Base-by-base conservation (phyloP, 805 yeast genomes). In the Saccharomycopsis sp. region DNA sequence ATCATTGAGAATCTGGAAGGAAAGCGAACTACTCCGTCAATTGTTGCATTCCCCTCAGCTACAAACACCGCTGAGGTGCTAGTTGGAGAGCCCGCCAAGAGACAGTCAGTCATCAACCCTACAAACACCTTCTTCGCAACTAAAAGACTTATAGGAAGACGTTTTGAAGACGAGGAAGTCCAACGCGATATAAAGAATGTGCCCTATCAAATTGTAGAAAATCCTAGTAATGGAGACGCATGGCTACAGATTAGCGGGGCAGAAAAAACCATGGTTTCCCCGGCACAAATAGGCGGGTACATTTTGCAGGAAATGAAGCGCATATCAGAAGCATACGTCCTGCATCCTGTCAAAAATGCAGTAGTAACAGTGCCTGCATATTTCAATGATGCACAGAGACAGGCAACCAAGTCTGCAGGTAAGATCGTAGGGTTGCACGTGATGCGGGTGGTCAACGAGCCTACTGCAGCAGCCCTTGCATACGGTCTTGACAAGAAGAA, bases 341-440 rank as follows among this genome's bases (percentile, higher is more conserved):
- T 78, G 63, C 72, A 73, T 61, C 68, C 75, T 22, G 78, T 86
- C 19, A 79, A 79, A 60, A 85, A 84, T 65, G 94, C 94, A 2
- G 94, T 88, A 38, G 85, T 87, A 54, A 87, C 96, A 0, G 94
- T 87, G 2, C 94, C 94, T 17, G 93, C 93, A 5, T 87, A 87
- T 69, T 87, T 87, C 74, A 86, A 87, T 71, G 93, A 87, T 70
- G 77, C 87, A 19, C 94, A 87, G 70, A 78, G 94, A 70, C 91
- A 84, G 69, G 92, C 93, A 3, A 87, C 94, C n/a, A 86, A 87
- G 68, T 80, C 79, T 67, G 89, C 93, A 0, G 96, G 93, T 38
- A 76, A 78, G 66, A 73, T 85, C 64, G 87, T 87, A n/a, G 93
- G 93, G 24, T 71, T 87, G 64, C 84, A 87, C 59, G 87, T 87